Evolutionary conservation across 768 basidiomycete species (phyloP), one percentile per base, ranked within the genome.

Genomic region (Serendipita sp.): DNA sequence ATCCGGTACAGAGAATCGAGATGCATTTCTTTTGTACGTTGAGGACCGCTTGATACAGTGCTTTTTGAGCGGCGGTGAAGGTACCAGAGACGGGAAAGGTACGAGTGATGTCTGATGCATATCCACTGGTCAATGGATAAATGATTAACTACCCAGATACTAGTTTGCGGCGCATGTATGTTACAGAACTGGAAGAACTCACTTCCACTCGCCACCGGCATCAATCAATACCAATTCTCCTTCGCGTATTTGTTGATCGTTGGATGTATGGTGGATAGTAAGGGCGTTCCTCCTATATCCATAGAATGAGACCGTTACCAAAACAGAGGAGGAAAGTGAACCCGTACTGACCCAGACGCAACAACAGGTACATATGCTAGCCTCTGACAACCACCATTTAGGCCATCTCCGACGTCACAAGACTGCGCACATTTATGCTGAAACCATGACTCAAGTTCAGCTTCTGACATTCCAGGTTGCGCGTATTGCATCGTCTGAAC

Each of bases 331-430:
- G 2, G 37, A n/a, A 18, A 23, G 23, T 23, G 16, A n/a, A 36
- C 3, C 6, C 34, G 15, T 29, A 67, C 65, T 66, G 73, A 89
- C 88, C 96, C 96, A 1, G 91, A 93, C 3, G 91, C 95, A 37
- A 97, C 90, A 3, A 99, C 96, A 11, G 96, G 96, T 1, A 99
- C 94, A 71, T 99, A 99, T n/a, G 96, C 94, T 55, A 84, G 82
- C 44, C 94, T 81, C 69, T 91, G 86, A 11, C 90, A 80, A 23
- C 96, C 96, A 15, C 76, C 76, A 3, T 34, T 27, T 3, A 60
- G 34, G 8, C 55, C 55, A 36, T 60, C 55, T 3, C 31, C 34
- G 18, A n/a, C 55, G 34, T 60, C 55, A 60, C 8, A 36, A 34
- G 55, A 18, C 46, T 90, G 76, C 2, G 83, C 80, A 69, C 92